phyloP scores from a whole-genome alignment of 108 stramenopile species.

The Schizochytrium sp. region DNA sequence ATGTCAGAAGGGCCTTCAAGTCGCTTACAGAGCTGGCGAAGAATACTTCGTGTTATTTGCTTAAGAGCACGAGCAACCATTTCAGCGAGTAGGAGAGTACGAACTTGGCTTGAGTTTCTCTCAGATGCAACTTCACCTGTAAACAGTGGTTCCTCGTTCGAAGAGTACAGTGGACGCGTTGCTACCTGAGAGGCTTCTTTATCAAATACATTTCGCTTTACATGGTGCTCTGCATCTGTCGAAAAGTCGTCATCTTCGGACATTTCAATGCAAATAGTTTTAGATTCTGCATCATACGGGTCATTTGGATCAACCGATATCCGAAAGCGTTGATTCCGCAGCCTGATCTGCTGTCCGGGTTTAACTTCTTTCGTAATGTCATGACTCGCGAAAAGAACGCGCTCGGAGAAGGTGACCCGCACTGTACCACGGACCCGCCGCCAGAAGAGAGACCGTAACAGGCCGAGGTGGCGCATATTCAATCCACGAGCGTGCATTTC shows the following conservation, averaged over 20 bases:
- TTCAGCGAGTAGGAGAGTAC: slow-evolving; percentile 69
- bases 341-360: slow-evolving; percentile 71
- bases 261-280: slow-evolving; percentile 66
- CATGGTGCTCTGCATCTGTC: slow-evolving; percentile 59
- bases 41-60: slow-evolving; percentile 66
- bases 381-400: slow-evolving; percentile 52
- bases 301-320: slow-evolving; percentile 64
- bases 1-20: slow-evolving; percentile 62
- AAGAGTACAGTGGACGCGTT: slow-evolving; percentile 7
- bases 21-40: slow-evolving; percentile 65
- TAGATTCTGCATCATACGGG: slow-evolving; percentile 61
- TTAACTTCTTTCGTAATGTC: slow-evolving; percentile 69
- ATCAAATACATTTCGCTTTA: slow-evolving; percentile 3
- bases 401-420: slow-evolving; percentile 64
- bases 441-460: slow-evolving; percentile 74
- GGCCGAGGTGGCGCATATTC: slow-evolving; percentile 76
- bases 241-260: slow-evolving; percentile 60
- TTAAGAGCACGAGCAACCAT: slow-evolving; percentile 74
- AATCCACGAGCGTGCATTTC: slow-evolving; percentile 75
- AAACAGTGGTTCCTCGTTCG: slow-evolving; percentile 45
- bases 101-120: slow-evolving; percentile 63
- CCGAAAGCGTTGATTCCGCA: slow-evolving; percentile 62
- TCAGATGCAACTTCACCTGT: slow-evolving; percentile 70
- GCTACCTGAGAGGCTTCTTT: neutral
- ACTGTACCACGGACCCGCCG: slow-evolving; percentile 70